These are phyloP conservation scores for Volvox reticuliferus DNA, from an alignment of 139 green algal genomes.

Conservation along the genomic window DNA sequence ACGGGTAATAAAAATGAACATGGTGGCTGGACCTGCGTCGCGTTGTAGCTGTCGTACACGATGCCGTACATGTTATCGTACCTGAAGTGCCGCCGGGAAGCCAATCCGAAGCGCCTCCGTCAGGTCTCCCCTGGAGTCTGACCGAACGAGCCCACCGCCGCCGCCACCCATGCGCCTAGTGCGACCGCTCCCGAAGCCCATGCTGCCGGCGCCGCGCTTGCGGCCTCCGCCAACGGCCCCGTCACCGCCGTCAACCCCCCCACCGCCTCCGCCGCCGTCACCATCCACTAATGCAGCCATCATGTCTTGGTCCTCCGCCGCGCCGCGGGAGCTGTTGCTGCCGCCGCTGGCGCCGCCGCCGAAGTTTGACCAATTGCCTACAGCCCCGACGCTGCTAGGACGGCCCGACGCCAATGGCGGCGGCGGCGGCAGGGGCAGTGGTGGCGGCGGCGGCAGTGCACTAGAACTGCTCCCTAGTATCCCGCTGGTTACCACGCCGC, in stretches of 20 bases:
- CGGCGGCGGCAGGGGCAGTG: slow-evolving; percentile 2
- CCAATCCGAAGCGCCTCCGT: slow-evolving; percentile 29
- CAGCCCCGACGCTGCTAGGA: background rate
- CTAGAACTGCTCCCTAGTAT: background rate
- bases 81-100: slow-evolving; percentile 41
- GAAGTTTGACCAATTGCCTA: background rate
- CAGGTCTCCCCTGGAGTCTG: slow-evolving; percentile 29
- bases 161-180: slow-evolving; percentile 8
- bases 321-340: background rate
- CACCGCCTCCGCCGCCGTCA: background rate
- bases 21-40: too few species aligned
- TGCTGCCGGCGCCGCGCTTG: slow-evolving; percentile 29
- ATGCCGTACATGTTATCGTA: background rate
- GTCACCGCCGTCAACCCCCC: background rate
- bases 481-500: background rate
- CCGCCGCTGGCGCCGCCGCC: background rate
- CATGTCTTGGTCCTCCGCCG: slow-evolving; percentile 23
- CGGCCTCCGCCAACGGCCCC: background rate
- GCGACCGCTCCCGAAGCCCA: slow-evolving; percentile 42
- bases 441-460: slow-evolving; percentile 32
- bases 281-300: slow-evolving; percentile 14
- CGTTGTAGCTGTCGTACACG: background rate
- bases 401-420: slow-evolving; percentile 20
- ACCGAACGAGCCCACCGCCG: slow-evolving; percentile 9
- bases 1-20: too few species aligned